These are phyloP conservation scores for Apiospora kogelbergensis DNA, from an alignment of 2,329 filamentous ascomycete genomes.

Conservation along the genomic window DNA sequence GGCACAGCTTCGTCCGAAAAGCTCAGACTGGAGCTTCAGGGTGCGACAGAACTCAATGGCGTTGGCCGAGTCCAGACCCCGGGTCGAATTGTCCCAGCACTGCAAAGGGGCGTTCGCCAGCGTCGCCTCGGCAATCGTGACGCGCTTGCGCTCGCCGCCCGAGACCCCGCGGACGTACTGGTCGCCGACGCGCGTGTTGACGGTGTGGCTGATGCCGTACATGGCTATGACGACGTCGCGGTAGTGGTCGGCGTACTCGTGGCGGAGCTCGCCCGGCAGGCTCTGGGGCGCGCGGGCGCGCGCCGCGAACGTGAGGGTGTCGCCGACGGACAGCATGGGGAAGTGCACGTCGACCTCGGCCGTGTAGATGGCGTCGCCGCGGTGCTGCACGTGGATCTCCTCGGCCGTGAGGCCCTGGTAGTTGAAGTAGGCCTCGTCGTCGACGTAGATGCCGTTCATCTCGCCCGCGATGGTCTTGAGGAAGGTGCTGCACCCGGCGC, in stretches of 20 bases:
- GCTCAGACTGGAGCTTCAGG: slow-evolving; percentile 63
- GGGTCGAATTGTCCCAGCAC: slow-evolving; percentile 47
- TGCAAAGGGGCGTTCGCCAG: slow-evolving; percentile 58
- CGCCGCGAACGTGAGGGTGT: slow-evolving; percentile 73
- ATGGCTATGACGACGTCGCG: slow-evolving; percentile 68
- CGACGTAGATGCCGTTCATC: slow-evolving; percentile 15
- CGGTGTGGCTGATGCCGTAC: slow-evolving; percentile 71
- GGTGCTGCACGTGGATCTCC: slow-evolving; percentile 58
- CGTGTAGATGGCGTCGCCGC: slow-evolving; percentile 48
- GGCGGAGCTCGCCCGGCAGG: slow-evolving; percentile 60
- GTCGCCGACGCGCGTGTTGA: slow-evolving; percentile 73
- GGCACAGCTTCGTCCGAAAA: slow-evolving; percentile 59
- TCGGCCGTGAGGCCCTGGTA: slow-evolving; percentile 60
- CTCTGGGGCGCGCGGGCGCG: slow-evolving; percentile 67
- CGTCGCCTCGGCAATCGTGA: slow-evolving; percentile 78
- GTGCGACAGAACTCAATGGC: slow-evolving; percentile 72
- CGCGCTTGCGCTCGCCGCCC: slow-evolving; percentile 74
- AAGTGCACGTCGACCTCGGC: slow-evolving; percentile 49
- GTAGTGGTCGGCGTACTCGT: slow-evolving; percentile 61
- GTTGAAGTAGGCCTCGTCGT: slow-evolving; percentile 45
- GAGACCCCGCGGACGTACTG: slow-evolving; percentile 71
- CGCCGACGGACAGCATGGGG: slow-evolving; percentile 70
- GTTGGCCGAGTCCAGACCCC: slow-evolving; percentile 71
- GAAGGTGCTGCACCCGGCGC: slow-evolving; percentile 50
- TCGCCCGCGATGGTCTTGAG: slow-evolving; percentile 47